A percentile compares a stretch with the other conserved stretches of the same genome.
These are phyloP conservation scores for Posidonia oceanica DNA, from an alignment of 116 monocot genomes.

Conservation along the genomic window DNA sequence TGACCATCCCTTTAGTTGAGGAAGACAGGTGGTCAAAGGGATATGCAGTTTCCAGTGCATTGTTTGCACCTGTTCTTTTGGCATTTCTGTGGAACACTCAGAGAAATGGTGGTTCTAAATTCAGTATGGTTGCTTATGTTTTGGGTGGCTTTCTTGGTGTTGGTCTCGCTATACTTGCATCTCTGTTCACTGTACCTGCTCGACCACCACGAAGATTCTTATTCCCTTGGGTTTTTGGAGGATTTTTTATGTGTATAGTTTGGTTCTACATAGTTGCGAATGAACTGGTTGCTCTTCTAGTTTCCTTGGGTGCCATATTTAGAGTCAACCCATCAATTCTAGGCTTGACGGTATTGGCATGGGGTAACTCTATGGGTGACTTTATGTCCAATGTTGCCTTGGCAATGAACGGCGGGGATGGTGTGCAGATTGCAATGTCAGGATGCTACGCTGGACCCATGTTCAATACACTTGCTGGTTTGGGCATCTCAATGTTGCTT, in stretches of 20 bases:
- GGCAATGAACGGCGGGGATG: conserved; percentile 78
- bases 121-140: conserved; percentile 11
- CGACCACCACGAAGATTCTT: conserved; percentile 35
- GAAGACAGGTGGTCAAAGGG: conserved; percentile 78
- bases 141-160: conserved; percentile 21
- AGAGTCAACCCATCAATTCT: conserved; percentile 92
- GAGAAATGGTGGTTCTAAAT: conserved; percentile 3
- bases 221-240: conserved; percentile 62
- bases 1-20: conserved; percentile 78
- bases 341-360: conserved; percentile 90
- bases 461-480: conserved; percentile 95
- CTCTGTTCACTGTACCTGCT: conserved; percentile 20
- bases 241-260: conserved; percentile 52
- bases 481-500: conserved; percentile 80
- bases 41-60: conserved; percentile 52
- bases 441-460: conserved; percentile 99
- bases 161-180: conserved; percentile 20
- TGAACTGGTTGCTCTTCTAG: conserved; percentile 50
- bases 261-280: conserved; percentile 66
- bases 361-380: conserved; percentile 99
- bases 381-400: conserved; percentile 91
- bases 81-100: conserved; percentile 33
- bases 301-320: conserved; percentile 46
- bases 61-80: conserved; percentile 41
- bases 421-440: conserved; percentile 96